phyloP scores from a whole-genome alignment of 2,329 filamentous ascomycete species.

The Pseudogymnoascus sp. region DNA sequence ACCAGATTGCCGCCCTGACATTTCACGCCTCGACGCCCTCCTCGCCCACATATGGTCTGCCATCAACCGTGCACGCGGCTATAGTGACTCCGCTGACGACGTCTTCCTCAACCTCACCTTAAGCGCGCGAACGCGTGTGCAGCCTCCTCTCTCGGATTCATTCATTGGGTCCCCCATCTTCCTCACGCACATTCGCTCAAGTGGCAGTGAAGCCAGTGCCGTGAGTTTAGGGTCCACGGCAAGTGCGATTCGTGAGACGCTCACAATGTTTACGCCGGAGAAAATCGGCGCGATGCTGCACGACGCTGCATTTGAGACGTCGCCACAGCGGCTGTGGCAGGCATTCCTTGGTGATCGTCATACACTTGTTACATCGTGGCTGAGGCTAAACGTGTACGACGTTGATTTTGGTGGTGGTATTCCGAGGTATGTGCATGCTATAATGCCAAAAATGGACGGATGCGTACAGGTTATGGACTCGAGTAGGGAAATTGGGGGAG shows the following conservation, averaged over 20 bases:
- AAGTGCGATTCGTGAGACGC: slow-evolving; percentile 30
- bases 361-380: slow-evolving; percentile 40
- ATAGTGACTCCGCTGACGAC: slow-evolving; percentile 19
- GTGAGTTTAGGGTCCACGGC: slow-evolving; percentile 19
- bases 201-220: slow-evolving; percentile 11
- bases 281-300: slow-evolving; percentile 37
- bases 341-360: slow-evolving; percentile 38
- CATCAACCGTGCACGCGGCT: slow-evolving; percentile 37
- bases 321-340: slow-evolving; percentile 43
- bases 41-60: slow-evolving; percentile 41
- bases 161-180: slow-evolving; percentile 42
- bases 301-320: slow-evolving; percentile 37
- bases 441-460: slow-evolving; percentile 39
- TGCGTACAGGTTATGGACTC: slow-evolving; percentile 37
- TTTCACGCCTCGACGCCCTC: slow-evolving; percentile 33
- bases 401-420: slow-evolving; percentile 33
- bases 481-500: slow-evolving; percentile 18
- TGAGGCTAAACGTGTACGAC: slow-evolving; percentile 32
- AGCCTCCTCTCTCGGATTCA: slow-evolving; percentile 33
- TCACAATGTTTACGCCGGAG: slow-evolving; percentile 33
- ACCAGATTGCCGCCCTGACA: slow-evolving; percentile 29
- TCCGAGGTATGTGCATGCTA: slow-evolving; percentile 33
- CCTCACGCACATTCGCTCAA: slow-evolving; percentile 31
- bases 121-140: slow-evolving; percentile 34
- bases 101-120: slow-evolving; percentile 38